Evolutionary conservation across 306 rosid species (phyloP), one percentile per base, ranked within the genome.

Genomic region (Rubus idaeus): DNA sequence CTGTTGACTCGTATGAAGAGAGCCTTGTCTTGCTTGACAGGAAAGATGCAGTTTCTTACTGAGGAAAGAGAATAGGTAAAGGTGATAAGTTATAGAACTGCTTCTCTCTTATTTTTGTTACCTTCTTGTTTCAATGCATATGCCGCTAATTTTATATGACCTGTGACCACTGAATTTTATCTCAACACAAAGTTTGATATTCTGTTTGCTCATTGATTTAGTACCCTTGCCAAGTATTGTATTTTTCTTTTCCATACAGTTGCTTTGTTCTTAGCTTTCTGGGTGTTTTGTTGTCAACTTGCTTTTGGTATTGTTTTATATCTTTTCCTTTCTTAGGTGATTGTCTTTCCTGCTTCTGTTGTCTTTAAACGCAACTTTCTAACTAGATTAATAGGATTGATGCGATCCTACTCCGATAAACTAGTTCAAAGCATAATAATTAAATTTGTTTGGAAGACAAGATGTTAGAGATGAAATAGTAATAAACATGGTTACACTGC

Each of bases 21-120:
- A 61, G 67, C 41, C 67, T 61, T 30, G n/a, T 26, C 41, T 30
- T 61, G 67, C 67, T 61, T 11, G 67, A 61, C n/a, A 61, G 67
- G 67, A 5, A 26, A 1, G n/a, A 61, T 61, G 42, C 67, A 61
- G 14, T 61, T 26, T 61, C 44, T 26, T 61, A 61, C n/a, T 61
- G 42, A 26, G n/a, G 42, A 7, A 37, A 30, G 12, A 3, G 8
- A 30, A 61, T 10, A 10, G 66, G 41, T 26, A 30, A 26, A 60
- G 66, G 66, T 60, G 8, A 62, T 62, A 57, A 8, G 4, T 4
- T 62, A 21, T 30, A 60, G 13, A 10, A 26, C 8, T 60, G 17
- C 10, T 44, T 42, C 2, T 42, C 46, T 42, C 8, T 42, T 5
- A 8, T 42, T 42, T 42, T 42, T 42, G 46, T 42, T 42, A 4